Percentiles rank a stretch among this genome's conserved stretches.
These are phyloP conservation scores for Ophiocordyceps camponoti-saundersi DNA, from an alignment of 2,329 filamentous ascomycete genomes.

Conservation along the genomic window DNA sequence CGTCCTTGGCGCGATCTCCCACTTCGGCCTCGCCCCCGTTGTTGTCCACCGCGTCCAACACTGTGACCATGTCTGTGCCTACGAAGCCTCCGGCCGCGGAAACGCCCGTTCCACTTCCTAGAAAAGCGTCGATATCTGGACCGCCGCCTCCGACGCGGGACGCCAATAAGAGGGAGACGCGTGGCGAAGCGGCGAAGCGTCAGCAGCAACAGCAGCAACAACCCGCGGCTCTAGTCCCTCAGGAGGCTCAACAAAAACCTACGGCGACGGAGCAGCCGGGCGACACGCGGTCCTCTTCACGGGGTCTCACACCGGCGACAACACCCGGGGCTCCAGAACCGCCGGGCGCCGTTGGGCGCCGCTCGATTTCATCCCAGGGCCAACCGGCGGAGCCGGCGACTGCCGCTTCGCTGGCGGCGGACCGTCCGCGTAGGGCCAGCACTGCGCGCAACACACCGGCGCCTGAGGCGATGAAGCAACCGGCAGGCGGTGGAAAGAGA, in stretches of 20 bases:
- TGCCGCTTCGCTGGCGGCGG: constrained; percentile 28
- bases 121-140: constrained; percentile 14
- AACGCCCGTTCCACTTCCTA: constrained; percentile 20
- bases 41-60: constrained; percentile 9
- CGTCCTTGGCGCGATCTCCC: constrained; percentile 11
- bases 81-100: constrained; percentile 15
- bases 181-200: constrained; percentile 25
- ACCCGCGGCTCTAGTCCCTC: constrained; percentile 2
- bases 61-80: constrained; percentile 12
- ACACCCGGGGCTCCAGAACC: constrained; percentile 16
- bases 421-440: constrained; percentile 37
- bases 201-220: constrained; percentile 15
- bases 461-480: constrained; percentile 23
- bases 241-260: constrained; percentile 1
- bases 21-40: constrained; percentile 9
- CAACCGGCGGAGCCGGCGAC: constrained; percentile 35
- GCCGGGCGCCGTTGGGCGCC: constrained; percentile 14
- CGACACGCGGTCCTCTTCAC: constrained; percentile 7
- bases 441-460: constrained; percentile 40
- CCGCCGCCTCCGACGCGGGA: constrained; percentile 11
- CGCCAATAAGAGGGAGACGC: constrained; percentile 25
- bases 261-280: constrained; percentile 9
- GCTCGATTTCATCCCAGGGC: constrained; percentile 32
- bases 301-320: constrained; percentile 17
- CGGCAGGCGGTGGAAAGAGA: constrained; percentile 25